A percentile compares a stretch with the other conserved stretches of the same genome.
These are phyloP conservation scores for Phytomonas sp. DNA, from an alignment of 208 protist genomes.

Conservation along the genomic window DNA sequence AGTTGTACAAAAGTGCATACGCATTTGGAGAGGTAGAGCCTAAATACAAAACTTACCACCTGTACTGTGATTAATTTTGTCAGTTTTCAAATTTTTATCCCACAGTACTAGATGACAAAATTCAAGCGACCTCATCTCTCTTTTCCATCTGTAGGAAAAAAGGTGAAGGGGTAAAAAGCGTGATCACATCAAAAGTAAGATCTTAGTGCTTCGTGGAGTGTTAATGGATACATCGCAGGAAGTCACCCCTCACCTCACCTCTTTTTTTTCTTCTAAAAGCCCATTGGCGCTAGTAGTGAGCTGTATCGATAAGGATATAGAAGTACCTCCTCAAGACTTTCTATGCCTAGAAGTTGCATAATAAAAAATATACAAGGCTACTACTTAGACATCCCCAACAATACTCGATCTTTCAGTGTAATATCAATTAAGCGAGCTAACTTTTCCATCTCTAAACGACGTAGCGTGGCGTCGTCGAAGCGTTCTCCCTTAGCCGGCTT, in stretches of 20 bases:
- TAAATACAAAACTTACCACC: background rate
- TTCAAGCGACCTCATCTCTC: background rate
- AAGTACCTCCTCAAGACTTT: background rate
- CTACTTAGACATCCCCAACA: slow-evolving; percentile 28
- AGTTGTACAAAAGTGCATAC: background rate
- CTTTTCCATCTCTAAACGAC: slow-evolving; percentile 82
- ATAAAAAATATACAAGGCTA: background rate
- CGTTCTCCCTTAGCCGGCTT: slow-evolving; percentile 17
- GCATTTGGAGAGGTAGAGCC: background rate
- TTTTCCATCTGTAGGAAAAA: background rate
- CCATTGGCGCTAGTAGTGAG: background rate
- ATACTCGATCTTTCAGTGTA: slow-evolving; percentile 84
- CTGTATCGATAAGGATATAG: background rate
- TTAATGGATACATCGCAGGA: background rate
- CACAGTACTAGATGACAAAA: background rate
- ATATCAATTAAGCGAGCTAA: slow-evolving; percentile 84
- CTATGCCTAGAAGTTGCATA: background rate
- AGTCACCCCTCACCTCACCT: background rate
- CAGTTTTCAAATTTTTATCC: background rate
- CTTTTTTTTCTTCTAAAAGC: background rate
- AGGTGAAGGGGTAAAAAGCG: background rate
- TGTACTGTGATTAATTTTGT: background rate
- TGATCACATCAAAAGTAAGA: background rate
- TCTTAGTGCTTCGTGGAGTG: background rate
- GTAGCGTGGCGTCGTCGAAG: slow-evolving; percentile 42